phyloP scores from a whole-genome alignment of 208 protist species.

The Wallacemonas sp. region DNA sequence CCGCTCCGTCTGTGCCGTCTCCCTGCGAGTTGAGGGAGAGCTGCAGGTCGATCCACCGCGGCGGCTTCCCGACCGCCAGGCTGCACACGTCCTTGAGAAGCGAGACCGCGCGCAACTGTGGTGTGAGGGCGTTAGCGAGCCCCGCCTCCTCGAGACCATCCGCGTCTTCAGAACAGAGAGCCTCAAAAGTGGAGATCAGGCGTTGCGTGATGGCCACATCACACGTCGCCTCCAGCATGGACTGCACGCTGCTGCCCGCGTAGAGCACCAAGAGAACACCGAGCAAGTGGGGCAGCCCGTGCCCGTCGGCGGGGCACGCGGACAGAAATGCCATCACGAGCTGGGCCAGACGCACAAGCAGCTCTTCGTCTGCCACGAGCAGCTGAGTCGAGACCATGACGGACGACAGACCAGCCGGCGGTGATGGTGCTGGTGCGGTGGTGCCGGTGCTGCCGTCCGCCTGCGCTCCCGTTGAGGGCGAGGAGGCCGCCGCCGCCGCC shows the following conservation, averaged over 20 bases:
- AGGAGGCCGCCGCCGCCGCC: not conserved
- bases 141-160: not conserved
- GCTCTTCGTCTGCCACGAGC: constrained; percentile 54
- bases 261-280: constrained; percentile 62
- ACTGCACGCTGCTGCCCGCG: constrained; percentile 34
- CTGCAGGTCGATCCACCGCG: constrained; percentile 32
- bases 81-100: constrained; percentile 42
- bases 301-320: constrained; percentile 43
- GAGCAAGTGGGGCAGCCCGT: constrained; percentile 43
- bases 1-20: no score
- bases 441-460: not conserved
- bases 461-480: no score
- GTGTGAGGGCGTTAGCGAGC: constrained; percentile 4
- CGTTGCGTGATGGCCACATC: constrained; percentile 64
- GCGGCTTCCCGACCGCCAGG: constrained; percentile 18
- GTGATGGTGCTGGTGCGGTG: not conserved
- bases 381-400: not conserved
- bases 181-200: constrained; percentile 33
- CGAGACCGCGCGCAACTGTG: constrained; percentile 32
- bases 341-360: constrained; percentile 63
- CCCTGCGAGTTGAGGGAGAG: not conserved
- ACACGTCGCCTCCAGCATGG: constrained; percentile 70
- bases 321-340: constrained; percentile 51
- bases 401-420: not conserved
- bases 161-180: constrained; percentile 22